phyloP scores from a whole-genome alignment of 306 rosid species.

The Styphnolobium japonicum region DNA sequence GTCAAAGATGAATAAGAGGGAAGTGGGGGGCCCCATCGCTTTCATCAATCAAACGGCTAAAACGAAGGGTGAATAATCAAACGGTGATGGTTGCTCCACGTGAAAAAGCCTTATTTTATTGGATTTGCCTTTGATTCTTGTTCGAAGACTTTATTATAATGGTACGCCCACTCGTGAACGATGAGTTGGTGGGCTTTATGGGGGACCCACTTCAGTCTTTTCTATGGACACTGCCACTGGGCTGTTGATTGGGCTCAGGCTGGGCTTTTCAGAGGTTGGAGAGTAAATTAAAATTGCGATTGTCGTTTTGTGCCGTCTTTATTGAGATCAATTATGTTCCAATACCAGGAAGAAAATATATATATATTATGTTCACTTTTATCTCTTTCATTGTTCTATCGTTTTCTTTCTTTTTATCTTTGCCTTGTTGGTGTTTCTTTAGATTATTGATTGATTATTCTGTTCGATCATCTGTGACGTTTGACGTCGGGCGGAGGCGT shows the following conservation, averaged over 20 bases:
- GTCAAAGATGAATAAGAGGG: background rate
- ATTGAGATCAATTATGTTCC: background rate
- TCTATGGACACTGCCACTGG: background rate
- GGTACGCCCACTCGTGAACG: background rate
- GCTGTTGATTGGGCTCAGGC: background rate
- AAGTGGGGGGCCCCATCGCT: background rate
- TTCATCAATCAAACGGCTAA: conserved; percentile 42
- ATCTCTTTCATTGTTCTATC: background rate
- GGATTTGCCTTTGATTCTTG: background rate
- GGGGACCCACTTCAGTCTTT: background rate
- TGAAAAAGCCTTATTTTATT: background rate
- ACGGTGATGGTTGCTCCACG: conserved; percentile 31
- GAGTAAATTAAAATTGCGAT: background rate
- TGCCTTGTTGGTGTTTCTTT: too few species aligned
- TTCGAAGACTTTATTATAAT: too few species aligned
- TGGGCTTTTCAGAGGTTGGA: background rate
- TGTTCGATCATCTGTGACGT: background rate
- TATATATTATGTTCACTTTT: background rate
- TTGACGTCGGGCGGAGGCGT: background rate
- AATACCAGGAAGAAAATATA: background rate
- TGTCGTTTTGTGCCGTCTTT: conserved; percentile 9
- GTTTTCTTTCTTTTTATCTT: too few species aligned
- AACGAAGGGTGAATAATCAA: background rate
- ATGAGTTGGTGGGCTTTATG: conserved; percentile 8
- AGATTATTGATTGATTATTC: too few species aligned